Evolutionary conservation across 2,329 filamentous ascomycete genomes (phyloP), one percentile per base, ranked within the genome.

Genomic region (Pseudonectria buxi): DNA sequence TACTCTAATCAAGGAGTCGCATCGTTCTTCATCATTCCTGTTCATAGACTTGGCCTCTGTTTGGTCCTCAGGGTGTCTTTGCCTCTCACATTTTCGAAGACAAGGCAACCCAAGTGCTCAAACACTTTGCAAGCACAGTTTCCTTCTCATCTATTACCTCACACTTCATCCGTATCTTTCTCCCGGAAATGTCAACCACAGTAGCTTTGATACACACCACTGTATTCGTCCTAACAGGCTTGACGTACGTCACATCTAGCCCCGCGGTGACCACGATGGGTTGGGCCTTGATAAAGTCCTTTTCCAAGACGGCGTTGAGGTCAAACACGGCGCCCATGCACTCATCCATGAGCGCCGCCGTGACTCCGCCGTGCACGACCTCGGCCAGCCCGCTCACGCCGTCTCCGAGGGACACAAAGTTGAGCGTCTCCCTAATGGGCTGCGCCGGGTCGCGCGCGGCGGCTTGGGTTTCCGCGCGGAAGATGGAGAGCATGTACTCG

Each of bases 361-460:
- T 47, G 30, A 64, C 42, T 10, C 63, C 63, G 6, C 63, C 63
- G 35, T 65, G 62, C 3, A 62, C 40, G 9, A 64, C 39, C 7
- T 46, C 46, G 1, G 53, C 45, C 24, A 55, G 59, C 2, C 63
- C 60, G 6, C 50, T 55, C 5, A 64, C 44, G 2, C 59, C 61
- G 2, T 51, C 44, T 1, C 58, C 58, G 7, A 64, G 46, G 2
- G 55, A 45, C 32, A 59, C 55, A 14, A 66, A 49, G 2, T 54
- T 49, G 1, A 50, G 45, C 10, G 59, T 44, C 28, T 55, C 46
- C 13, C 41, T 44, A 37, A 66, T 47, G 11, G 48, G 50, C 7
- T 46, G 45, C 3, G 30, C 18, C 2, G 55, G 40, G 31, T 59
- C 47, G 11, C 37, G 39, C 7, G 47, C 34, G 22, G 55, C 45